Percentiles rank a stretch among this genome's conserved stretches.
These are phyloP conservation scores for Nemania sp. DNA, from an alignment of 2,329 filamentous ascomycete genomes.

Conservation along the genomic window DNA sequence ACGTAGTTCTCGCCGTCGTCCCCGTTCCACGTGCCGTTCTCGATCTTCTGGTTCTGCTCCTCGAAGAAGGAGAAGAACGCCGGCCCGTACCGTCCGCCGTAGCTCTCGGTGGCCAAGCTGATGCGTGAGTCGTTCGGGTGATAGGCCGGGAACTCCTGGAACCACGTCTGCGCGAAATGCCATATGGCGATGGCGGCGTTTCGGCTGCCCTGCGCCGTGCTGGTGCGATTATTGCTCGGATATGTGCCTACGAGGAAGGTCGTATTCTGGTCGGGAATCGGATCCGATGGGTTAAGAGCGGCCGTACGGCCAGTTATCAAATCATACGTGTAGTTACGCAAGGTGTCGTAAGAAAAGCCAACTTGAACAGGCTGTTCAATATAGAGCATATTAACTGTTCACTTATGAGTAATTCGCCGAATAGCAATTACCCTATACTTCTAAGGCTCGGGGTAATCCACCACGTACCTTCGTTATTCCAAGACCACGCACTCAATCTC, in stretches of 20 bases:
- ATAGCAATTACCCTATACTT: not conserved
- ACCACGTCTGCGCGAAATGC: conserved; percentile 64
- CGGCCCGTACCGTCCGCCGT: conserved; percentile 43
- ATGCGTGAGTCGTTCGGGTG: conserved; percentile 63
- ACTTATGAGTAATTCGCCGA: conserved; percentile 3
- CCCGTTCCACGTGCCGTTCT: conserved; percentile 39
- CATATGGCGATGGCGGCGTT: conserved; percentile 60
- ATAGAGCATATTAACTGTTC: conserved; percentile 56
- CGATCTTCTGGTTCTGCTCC: conserved; percentile 41
- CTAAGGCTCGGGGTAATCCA: not conserved
- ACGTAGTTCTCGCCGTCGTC: conserved; percentile 37
- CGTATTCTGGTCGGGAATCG: conserved; percentile 43
- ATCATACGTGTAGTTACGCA: conserved; percentile 59
- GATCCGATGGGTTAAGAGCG: conserved; percentile 44
- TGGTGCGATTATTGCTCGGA: conserved; percentile 50
- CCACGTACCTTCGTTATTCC: conserved; percentile 51
- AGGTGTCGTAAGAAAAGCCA: conserved; percentile 63
- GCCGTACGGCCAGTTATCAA: conserved; percentile 41
- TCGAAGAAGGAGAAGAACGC: conserved; percentile 40
- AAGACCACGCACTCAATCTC: conserved; percentile 60
- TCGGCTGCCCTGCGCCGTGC: conserved; percentile 53
- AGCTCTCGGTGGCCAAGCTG: conserved; percentile 42
- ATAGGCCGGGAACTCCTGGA: conserved; percentile 60
- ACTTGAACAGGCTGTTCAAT: conserved; percentile 63
- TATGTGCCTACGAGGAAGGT: conserved; percentile 58